A percentile compares a stretch with the other conserved stretches of the same genome.
Evolutionary conservation across 2,329 filamentous ascomycete genomes (phyloP).

Genomic region (Whalleya microplaca): DNA sequence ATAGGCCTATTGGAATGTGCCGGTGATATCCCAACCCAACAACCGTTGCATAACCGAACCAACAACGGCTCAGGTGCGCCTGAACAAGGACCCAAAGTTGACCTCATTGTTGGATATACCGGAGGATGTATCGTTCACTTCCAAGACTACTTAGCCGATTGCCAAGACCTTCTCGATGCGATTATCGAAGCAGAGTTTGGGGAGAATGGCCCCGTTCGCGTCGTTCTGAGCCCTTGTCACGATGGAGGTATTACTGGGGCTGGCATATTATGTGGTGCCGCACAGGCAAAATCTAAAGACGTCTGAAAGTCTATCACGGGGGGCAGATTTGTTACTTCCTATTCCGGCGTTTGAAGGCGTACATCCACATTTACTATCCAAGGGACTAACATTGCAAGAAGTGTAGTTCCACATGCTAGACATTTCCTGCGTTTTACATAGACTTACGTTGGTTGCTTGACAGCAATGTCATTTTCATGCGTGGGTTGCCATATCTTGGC

Average conservation of each 20-base stretch:
- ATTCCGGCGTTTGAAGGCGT: constrained; percentile 17
- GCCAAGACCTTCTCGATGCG: constrained; percentile 68
- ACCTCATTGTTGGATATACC: constrained; percentile 78
- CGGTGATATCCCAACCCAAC: constrained; percentile 59
- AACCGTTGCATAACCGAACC: constrained; percentile 12
- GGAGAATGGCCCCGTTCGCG: constrained; percentile 41
- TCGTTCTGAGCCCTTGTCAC: constrained; percentile 60
- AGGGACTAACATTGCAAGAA: not conserved
- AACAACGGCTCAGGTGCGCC: constrained; percentile 3
- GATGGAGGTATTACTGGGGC: constrained; percentile 66
- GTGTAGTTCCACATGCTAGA: not conserved
- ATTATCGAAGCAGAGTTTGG: constrained; percentile 49
- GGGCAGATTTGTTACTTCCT: constrained; percentile 7
- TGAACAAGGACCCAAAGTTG: constrained; percentile 38
- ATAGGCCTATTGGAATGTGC: constrained; percentile 71
- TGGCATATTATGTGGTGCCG: constrained; percentile 60
- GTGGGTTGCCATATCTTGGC: not conserved
- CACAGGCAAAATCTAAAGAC: constrained; percentile 38
- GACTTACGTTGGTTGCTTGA: not conserved
- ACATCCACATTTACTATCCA: constrained; percentile 4
- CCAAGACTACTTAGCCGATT: constrained; percentile 72
- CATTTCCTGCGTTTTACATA: not conserved
- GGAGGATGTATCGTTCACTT: constrained; percentile 82
- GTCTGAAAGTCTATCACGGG: constrained; percentile 15
- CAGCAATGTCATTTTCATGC: not conserved